phyloP scores from a whole-genome alignment of 2,329 filamentous ascomycete genomes.

The Metarhizium album region DNA sequence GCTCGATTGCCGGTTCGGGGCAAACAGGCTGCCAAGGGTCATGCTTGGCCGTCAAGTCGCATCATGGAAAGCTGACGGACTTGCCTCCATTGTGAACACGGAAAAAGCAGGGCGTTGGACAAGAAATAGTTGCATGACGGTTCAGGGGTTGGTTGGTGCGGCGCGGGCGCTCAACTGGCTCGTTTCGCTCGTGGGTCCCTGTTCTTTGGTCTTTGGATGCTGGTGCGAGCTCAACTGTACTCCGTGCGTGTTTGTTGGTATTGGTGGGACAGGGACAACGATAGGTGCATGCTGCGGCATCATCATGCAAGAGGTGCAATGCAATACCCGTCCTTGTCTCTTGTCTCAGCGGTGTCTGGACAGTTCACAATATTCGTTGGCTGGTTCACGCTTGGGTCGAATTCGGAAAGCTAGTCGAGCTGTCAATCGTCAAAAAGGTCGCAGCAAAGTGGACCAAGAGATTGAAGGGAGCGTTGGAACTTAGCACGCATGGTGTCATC shows the following conservation, averaged over 20 bases:
- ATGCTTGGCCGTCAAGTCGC: not conserved
- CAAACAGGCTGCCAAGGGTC: not conserved
- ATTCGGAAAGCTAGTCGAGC: too few relatives aligned
- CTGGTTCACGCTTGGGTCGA: too few relatives aligned
- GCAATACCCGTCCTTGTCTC: too few relatives aligned
- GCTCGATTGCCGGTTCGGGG: not conserved
- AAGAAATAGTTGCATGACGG: not conserved
- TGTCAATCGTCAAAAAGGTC: too few relatives aligned
- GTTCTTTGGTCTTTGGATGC: too few relatives aligned
- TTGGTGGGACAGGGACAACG: not conserved
- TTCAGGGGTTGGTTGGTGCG: slow-evolving; percentile 2
- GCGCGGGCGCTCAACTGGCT: not conserved
- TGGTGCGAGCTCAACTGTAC: too few relatives aligned
- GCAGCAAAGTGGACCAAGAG: too few relatives aligned
- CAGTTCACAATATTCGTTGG: too few relatives aligned
- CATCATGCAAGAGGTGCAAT: not conserved
- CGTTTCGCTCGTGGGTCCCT: not conserved
- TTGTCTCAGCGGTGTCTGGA: not conserved
- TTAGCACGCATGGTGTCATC: slow-evolving; percentile 4
- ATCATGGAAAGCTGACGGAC: not conserved
- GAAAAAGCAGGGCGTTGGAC: too few relatives aligned
- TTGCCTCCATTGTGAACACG: too few relatives aligned
- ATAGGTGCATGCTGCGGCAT: not conserved
- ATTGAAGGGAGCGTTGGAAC: too few relatives aligned
- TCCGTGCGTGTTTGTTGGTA: not conserved